Evolutionary conservation across 495 filamentous ascomycete genomes (phyloP).

Genomic region (Aspergillus nanangensis): DNA sequence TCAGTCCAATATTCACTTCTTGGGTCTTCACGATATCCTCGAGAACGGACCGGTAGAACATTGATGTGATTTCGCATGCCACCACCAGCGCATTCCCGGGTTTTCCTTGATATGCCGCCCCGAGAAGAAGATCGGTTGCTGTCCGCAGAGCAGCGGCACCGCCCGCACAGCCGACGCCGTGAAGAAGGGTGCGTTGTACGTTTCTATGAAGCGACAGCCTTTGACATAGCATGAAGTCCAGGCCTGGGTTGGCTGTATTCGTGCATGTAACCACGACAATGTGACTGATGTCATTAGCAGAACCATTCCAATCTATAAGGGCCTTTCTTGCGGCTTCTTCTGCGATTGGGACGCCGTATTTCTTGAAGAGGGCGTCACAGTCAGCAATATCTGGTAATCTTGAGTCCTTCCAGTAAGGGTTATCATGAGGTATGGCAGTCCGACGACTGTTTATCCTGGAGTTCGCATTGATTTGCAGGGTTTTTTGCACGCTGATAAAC

Average conservation of each 20-base stretch:
- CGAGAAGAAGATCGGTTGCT: slow-evolving; percentile 57
- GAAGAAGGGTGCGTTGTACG: slow-evolving; percentile 56
- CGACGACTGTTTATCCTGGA: too few species aligned
- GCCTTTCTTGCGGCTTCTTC: not conserved
- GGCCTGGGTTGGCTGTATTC: slow-evolving; percentile 64
- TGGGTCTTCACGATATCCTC: slow-evolving; percentile 41
- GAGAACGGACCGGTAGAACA: not conserved
- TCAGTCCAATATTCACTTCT: slow-evolving; percentile 51
- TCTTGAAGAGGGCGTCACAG: not conserved
- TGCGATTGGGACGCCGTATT: not conserved
- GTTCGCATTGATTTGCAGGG: too few species aligned
- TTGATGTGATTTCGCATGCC: not conserved
- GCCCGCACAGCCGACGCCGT: slow-evolving; percentile 62
- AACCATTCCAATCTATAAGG: slow-evolving; percentile 21
- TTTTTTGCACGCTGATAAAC: too few species aligned
- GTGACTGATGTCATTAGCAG: slow-evolving; percentile 53
- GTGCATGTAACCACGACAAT: slow-evolving; percentile 64
- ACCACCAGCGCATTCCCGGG: not conserved
- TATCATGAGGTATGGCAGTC: too few species aligned
- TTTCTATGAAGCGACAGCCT: slow-evolving; percentile 42
- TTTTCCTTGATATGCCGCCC: slow-evolving; percentile 44
- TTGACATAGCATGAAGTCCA: slow-evolving; percentile 58
- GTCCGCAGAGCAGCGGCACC: slow-evolving; percentile 59
- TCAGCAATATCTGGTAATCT: too few species aligned
- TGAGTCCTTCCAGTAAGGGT: too few species aligned